phyloP scores from a whole-genome alignment of 1,139 yeast genomes.

The Nakaseomyces glabratus region DNA sequence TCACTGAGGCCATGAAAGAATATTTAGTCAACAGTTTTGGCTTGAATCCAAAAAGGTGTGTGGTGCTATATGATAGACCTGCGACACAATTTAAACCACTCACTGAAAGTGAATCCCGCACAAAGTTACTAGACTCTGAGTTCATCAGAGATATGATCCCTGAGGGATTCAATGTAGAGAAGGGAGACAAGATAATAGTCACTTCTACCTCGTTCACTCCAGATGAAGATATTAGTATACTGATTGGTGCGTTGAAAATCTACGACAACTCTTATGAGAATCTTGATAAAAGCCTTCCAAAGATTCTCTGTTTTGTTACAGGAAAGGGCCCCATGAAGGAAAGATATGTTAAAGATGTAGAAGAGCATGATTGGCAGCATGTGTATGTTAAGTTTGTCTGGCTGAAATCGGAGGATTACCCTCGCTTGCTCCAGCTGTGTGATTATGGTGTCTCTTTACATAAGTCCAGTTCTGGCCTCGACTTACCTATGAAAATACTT shows the following conservation, averaged over 20 bases:
- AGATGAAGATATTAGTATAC: constrained; percentile 74
- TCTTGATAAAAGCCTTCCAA: constrained; percentile 34
- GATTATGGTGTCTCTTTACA: constrained; percentile 89
- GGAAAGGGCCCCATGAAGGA: constrained; percentile 85
- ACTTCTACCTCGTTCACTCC: constrained; percentile 93
- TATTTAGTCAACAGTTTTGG: constrained; percentile 51
- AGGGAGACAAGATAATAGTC: constrained; percentile 53
- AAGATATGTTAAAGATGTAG: constrained; percentile 41
- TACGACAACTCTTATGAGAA: constrained; percentile 40
- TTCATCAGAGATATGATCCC: constrained; percentile 38
- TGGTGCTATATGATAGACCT: constrained; percentile 66
- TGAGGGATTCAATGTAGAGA: constrained; percentile 29
- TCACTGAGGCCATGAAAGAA: constrained; percentile 63
- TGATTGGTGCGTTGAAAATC: constrained; percentile 56
- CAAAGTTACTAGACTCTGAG: constrained; percentile 24
- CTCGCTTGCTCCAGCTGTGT: constrained; percentile 61
- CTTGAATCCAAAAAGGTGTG: constrained; percentile 31
- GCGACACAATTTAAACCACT: constrained; percentile 58
- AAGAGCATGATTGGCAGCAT: constrained; percentile 37
- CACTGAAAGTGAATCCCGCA: constrained; percentile 20
- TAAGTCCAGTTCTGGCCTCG: constrained; percentile 85
- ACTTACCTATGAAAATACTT: constrained; percentile 93
- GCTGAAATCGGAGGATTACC: constrained; percentile 76
- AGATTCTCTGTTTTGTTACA: constrained; percentile 63
- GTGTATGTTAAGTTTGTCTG: constrained; percentile 59